phyloP scores from a whole-genome alignment of 129 eudicot species.

The Silybum marianum region DNA sequence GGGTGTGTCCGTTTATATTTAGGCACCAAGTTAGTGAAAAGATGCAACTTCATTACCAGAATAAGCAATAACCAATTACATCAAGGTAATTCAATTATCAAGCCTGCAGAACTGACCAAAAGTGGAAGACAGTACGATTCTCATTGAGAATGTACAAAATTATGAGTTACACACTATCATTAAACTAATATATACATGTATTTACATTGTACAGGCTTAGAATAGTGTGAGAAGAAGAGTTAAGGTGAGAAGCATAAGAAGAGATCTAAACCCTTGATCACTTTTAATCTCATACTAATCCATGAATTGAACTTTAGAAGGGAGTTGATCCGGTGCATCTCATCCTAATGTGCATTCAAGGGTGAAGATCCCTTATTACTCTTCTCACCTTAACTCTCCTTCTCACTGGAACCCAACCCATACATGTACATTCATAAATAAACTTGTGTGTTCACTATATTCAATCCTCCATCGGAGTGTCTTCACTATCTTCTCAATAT shows the following conservation, averaged over 20 bases:
- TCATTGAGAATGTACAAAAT: not conserved
- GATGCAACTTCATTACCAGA: conserved; percentile 6
- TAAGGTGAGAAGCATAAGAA: too few species aligned
- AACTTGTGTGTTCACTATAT: too few species aligned
- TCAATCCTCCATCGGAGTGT: not conserved
- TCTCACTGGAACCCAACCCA: too few species aligned
- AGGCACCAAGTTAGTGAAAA: conserved; percentile 2
- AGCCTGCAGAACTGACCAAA: not conserved
- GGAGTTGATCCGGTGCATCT: too few species aligned
- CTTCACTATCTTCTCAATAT: not conserved
- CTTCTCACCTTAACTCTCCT: too few species aligned
- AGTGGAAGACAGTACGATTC: conserved; percentile 1
- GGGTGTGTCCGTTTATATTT: not conserved
- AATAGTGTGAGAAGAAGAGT: too few species aligned
- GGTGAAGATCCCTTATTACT: too few species aligned
- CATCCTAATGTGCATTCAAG: too few species aligned
- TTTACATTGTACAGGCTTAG: too few species aligned
- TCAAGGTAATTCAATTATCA: not conserved
- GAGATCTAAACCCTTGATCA: too few species aligned
- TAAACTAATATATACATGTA: not conserved
- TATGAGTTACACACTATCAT: not conserved
- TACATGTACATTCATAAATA: conserved; percentile 5
- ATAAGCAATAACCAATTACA: not conserved
- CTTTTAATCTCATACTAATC: too few species aligned
- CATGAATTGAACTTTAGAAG: too few species aligned